Conservation (phyloP, 2,329 filamentous ascomycete species). For the Aspergillus tamarii region DNA sequence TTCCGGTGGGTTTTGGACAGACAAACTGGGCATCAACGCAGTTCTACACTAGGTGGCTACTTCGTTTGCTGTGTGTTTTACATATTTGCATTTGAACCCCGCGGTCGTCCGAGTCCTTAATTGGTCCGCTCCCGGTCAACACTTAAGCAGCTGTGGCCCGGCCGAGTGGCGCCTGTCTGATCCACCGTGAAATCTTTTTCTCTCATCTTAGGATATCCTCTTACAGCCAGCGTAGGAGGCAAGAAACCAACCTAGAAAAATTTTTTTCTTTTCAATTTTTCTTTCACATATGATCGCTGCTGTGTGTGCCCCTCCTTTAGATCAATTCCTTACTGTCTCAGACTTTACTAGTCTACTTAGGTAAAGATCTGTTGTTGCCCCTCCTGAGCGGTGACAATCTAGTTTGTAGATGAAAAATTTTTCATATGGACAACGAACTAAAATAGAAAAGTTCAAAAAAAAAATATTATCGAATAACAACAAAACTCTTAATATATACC, state of each 20-base stretch:
- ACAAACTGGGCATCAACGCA: conserved; percentile 45
- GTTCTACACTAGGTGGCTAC: conserved; percentile 19
- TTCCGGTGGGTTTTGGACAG: conserved; percentile 24
- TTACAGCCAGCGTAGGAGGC: no score
- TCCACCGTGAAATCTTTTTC: conserved; percentile 16
- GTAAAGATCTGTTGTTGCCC: background rate
- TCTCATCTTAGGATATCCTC: no score
- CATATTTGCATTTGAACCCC: conserved; percentile 29
- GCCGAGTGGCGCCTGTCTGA: conserved; percentile 24
- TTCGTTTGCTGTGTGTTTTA: conserved; percentile 17
- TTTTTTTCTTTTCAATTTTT: background rate
- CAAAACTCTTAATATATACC: no score
- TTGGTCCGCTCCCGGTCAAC: conserved; percentile 33
- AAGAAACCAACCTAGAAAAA: background rate
- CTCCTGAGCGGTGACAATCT: background rate
- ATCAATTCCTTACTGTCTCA: background rate
- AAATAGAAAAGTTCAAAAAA: background rate
- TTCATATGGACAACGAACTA: conserved; percentile 4
- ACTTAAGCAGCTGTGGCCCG: conserved; percentile 20
- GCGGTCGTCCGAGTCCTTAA: conserved; percentile 22
- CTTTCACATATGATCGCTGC: background rate
- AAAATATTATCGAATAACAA: background rate
- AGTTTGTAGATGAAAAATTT: background rate
- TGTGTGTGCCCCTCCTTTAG: conserved; percentile 9
- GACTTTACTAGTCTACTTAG: background rate